Evolutionary conservation across 192 early-diverging fungal species (phyloP).

Genomic region (Coemansia sp.): DNA sequence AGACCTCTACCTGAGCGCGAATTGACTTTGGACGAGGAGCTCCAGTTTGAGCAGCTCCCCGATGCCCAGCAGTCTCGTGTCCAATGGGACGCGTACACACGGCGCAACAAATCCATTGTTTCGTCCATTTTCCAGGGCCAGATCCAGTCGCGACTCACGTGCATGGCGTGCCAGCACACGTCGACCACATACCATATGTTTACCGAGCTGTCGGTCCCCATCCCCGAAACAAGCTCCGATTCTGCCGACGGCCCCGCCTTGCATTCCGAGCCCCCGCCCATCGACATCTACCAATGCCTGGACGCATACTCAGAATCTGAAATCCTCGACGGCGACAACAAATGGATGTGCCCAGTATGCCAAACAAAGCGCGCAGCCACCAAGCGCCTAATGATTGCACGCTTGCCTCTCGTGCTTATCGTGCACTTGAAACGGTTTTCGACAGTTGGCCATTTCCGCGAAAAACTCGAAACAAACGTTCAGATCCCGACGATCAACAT

Average conservation of each 20-base stretch:
- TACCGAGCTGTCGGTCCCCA: slow-evolving; percentile 88
- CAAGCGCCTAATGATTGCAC: slow-evolving; percentile 76
- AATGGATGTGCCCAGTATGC: slow-evolving; percentile 88
- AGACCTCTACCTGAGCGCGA: slow-evolving; percentile 48
- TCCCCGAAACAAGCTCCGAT: slow-evolving; percentile 54
- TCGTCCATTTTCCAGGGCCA: slow-evolving; percentile 87
- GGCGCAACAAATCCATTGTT: slow-evolving; percentile 77
- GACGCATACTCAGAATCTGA: slow-evolving; percentile 83
- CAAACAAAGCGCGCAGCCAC: slow-evolving; percentile 68
- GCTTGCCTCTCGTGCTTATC: slow-evolving; percentile 84
- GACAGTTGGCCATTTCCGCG: slow-evolving; percentile 85
- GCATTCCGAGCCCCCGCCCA: slow-evolving; percentile 3
- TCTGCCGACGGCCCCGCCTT: too few relatives aligned
- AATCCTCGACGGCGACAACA: slow-evolving; percentile 84
- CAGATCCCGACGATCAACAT: slow-evolving; percentile 73
- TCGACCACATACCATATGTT: slow-evolving; percentile 81
- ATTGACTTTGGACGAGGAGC: slow-evolving; percentile 48
- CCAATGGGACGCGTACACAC: slow-evolving; percentile 75
- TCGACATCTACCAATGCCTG: slow-evolving; percentile 77
- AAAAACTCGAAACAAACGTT: slow-evolving; percentile 88
- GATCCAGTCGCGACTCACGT: slow-evolving; percentile 47
- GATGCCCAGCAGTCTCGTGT: slow-evolving; percentile 60
- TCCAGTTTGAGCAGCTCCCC: slow-evolving; percentile 67
- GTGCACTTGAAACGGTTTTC: slow-evolving; percentile 96
- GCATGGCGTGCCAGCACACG: slow-evolving; percentile 36